Base-by-base conservation (phyloP, 306 rosid genomes). In the Fagus sylvatica region DNA sequence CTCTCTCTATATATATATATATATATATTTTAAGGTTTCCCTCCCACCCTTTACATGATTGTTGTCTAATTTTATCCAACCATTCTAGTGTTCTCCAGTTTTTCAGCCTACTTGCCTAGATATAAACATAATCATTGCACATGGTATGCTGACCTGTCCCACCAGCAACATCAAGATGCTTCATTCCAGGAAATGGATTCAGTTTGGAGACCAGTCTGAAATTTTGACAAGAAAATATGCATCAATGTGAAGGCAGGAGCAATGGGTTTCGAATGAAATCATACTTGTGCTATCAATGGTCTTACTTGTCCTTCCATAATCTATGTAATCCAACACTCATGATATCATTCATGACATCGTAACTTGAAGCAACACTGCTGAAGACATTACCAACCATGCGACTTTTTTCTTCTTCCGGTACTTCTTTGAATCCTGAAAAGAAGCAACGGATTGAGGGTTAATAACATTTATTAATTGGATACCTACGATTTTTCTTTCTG, bases 141-240 rank as follows among this genome's bases (percentile, higher is more conserved):
- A 41, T 36, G 6, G 54, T 42, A 69, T 16, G 77, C 83, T 60
- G 37, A 90, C 99, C 99, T 85, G 99, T 95, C 74, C 98, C 99
- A 78, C 99, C 99, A 72, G 99, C 97, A 70, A 90, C 96, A 76
- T 95, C 99, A 65, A 95, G 98, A 91, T 93, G 99, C 78, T 86
- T 91, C 97, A 91, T 95, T 82, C 98, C 97, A 73, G 91, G 96
- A 89, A 93, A 95, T 57, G 99, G 99, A 85, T 88, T 87, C 76
- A 95, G 76, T 88, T 88, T 82, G 55, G 97, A 91, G 81, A 95
- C 98, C 65, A 95, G 77, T 81, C 99, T 91, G 93, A 73, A 79
- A 78, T 69, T 48, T 83, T 78, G 79, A 46, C 74, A 55, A 80
- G 48, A 53, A 69, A 74, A 53, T 5, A 70, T 54, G 82, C 49